Conservation (phyloP, 1,139 yeast species). For the Zygoascus sp. region DNA sequence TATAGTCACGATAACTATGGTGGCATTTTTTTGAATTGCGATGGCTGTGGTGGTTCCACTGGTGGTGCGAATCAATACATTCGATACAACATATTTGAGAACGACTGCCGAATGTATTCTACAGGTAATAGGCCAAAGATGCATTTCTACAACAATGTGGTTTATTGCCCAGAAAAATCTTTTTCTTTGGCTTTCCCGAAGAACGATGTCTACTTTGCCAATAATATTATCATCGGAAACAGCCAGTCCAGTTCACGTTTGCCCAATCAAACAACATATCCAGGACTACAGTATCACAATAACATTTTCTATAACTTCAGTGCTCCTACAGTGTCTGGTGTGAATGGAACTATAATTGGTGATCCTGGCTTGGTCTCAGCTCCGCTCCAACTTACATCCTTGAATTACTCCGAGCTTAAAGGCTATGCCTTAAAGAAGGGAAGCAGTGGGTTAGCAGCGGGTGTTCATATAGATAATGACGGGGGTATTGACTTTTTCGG, state of each 20-base stretch:
- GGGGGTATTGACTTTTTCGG: conserved; percentile 1
- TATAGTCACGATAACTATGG: background rate
- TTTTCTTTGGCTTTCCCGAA: background rate
- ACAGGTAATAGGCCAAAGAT: background rate
- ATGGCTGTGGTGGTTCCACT: background rate
- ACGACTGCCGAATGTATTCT: background rate
- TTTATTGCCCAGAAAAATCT: background rate
- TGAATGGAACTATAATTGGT: background rate
- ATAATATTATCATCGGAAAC: background rate
- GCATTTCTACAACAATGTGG: background rate
- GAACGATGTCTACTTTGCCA: background rate
- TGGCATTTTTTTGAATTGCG: background rate
- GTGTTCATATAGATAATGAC: background rate
- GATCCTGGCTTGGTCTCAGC: background rate
- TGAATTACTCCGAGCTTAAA: background rate
- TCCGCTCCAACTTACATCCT: background rate
- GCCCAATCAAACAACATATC: background rate
- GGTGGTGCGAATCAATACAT: background rate
- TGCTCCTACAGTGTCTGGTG: background rate
- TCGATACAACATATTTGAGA: background rate
- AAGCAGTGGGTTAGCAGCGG: background rate
- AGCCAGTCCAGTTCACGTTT: background rate
- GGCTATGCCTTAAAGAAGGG: background rate
- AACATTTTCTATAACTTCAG: background rate
- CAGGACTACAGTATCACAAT: background rate